Conservation (phyloP, 768 basidiomycete species). For the Cantharellus anzutake region DNA sequence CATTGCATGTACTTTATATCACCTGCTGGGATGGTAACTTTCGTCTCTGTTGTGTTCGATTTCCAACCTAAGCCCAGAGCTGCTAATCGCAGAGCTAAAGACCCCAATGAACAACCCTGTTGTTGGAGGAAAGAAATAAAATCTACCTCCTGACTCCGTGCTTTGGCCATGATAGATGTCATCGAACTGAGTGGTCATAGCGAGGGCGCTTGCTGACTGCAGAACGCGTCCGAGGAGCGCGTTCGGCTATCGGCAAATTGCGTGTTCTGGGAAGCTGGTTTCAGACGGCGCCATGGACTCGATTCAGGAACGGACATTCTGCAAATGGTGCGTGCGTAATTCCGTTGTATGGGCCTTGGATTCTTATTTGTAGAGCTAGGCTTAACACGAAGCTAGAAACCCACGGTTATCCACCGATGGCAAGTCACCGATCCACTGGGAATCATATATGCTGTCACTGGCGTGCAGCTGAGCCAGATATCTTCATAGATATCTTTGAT, state of each 20-base stretch:
- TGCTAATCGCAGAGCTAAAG: conserved; percentile 48
- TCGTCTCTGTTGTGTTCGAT: conserved; percentile 32
- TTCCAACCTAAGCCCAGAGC: conserved; percentile 89
- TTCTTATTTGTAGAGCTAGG: conserved; percentile 29
- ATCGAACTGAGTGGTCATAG: conserved; percentile 69
- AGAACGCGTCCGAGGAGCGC: neutral
- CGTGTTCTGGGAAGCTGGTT: neutral
- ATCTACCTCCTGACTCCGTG: conserved; percentile 56
- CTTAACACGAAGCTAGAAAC: conserved; percentile 87
- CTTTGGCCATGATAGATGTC: conserved; percentile 59
- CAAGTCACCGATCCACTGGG: neutral
- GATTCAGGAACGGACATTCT: conserved; percentile 62
- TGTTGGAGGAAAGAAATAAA: conserved; percentile 1
- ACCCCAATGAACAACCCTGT: neutral
- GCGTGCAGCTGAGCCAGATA: neutral
- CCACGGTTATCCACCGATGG: conserved; percentile 69
- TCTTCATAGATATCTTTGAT: conserved; percentile 40
- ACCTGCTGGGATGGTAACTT: conserved; percentile 40
- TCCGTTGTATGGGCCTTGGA: conserved; percentile 1
- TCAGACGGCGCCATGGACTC: neutral
- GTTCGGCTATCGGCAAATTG: neutral
- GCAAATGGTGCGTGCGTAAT: conserved; percentile 50
- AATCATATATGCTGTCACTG: neutral
- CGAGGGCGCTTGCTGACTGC: neutral
- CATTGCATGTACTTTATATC: conserved; percentile 84